phyloP scores from a whole-genome alignment of 169 alveolate species.

The Plasmodium knowlesi region DNA sequence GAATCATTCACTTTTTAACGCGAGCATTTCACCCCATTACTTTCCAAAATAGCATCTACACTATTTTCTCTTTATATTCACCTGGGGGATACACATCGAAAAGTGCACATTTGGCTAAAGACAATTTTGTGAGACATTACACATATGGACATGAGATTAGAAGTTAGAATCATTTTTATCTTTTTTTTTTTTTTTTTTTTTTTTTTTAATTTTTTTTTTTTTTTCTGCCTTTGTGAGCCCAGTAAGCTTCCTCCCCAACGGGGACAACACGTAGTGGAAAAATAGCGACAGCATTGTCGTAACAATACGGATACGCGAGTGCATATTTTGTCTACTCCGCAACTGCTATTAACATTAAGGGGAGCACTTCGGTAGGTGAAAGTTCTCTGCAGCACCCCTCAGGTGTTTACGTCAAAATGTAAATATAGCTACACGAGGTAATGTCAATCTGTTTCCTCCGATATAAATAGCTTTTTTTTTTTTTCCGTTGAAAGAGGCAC shows the following conservation, averaged over 20 bases:
- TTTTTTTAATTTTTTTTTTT: neutral
- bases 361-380: neutral
- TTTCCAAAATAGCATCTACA: neutral
- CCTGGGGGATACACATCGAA: neutral
- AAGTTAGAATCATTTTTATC: neutral
- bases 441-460: neutral
- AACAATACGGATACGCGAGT: neutral
- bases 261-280: neutral
- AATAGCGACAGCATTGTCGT: neutral
- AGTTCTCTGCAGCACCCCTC: too few species aligned
- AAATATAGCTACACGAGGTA: neutral
- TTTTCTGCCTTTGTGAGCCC: neutral
- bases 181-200: neutral
- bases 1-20: neutral
- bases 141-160: neutral
- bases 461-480: too few species aligned
- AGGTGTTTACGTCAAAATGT: neutral
- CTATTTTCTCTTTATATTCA: neutral
- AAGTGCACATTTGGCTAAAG: neutral
- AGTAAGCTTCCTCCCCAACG: neutral
- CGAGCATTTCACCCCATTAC: neutral
- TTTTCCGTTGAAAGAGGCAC: neutral
- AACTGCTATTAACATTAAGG: neutral
- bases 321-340: neutral
- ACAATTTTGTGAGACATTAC: neutral